These are phyloP conservation scores for Fusarium newnesense DNA, from an alignment of 2,329 filamentous ascomycete genomes.

Conservation along the genomic window DNA sequence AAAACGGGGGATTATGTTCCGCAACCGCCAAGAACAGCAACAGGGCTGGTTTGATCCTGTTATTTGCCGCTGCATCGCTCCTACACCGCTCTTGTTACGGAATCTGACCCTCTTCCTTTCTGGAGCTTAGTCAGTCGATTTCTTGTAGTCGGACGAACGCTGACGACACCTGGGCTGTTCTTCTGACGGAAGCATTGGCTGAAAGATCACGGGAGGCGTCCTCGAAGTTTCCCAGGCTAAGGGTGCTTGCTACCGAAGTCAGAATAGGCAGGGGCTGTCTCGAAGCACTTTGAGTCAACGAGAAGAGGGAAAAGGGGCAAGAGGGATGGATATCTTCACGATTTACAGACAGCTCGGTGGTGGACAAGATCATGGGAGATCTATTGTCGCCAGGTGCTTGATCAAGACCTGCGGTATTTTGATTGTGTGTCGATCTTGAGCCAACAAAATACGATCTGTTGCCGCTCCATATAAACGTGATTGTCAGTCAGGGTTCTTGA, in stretches of 20 bases:
- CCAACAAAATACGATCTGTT: too few relatives aligned
- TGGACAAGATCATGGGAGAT: too few relatives aligned
- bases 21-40: background rate
- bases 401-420: background rate
- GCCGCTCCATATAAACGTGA: too few relatives aligned
- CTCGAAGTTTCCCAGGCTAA: fast-evolving
- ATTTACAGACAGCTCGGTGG: background rate
- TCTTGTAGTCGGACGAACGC: fast-evolving
- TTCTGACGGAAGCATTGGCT: background rate
- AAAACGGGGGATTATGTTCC: background rate
- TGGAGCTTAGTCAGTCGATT: background rate
- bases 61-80: background rate
- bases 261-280: background rate
- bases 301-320: too few relatives aligned
- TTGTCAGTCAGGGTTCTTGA: background rate
- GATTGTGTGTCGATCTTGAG: too few relatives aligned
- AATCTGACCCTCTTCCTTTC: background rate
- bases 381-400: background rate
- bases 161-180: too few relatives aligned
- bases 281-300: too few relatives aligned
- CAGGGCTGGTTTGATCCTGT: fast-evolving
- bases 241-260: fast-evolving
- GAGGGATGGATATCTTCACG: too few relatives aligned
- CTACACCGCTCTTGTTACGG: fast-evolving
- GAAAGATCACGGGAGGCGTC: fast-evolving